Evolutionary conservation across 306 rosid species (phyloP), one percentile per base, ranked within the genome.

Genomic region (Cucurbita moschata): DNA sequence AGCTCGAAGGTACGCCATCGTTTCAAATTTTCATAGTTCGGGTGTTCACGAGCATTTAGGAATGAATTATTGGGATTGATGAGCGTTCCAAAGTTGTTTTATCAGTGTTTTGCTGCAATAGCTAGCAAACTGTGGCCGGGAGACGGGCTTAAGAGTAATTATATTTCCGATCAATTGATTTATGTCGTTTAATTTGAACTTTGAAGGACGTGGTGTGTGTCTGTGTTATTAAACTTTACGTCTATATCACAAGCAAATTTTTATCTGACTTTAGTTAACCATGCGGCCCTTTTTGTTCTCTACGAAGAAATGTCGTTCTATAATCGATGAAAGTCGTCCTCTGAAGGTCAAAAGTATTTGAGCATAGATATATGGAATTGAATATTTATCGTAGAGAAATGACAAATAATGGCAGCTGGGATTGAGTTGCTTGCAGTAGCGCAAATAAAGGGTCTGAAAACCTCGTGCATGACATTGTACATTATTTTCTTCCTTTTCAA

Each of bases 1-100:
- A 85, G 55, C 96, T 93, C 16, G 79, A 85, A 81, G 98, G 98
- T 90, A 75, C 38, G 38, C 40, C 38, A 3, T 71, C 60, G 26
- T 10, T 51, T 49, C 19, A 1, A 38, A 39, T 9, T 40, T 16
- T 23, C 38, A 38, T 7, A 63, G 47, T 39, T 63, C 5, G 53
- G 37, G 15, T 43, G 44, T 43, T 61, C 67, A 7, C 13, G 30
- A 39, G 71, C 50, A 42, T 64, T 64, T n/a, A 63, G 14, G 30
- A 26, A 40, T 64, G 38, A 65, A 19, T 19, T 65, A 43, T 42
- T 42, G 16, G 72, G 35, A 10, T 18, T 2, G n/a, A 18, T 10
- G 47, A 43, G 11, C 0, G 52, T 65, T 40, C 10, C 5, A 43
- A 50, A 50, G 18, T 23, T 43, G 71, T 19, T 8, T 44, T 43